A percentile compares a stretch with the other conserved stretches of the same genome.
Conservation (phyloP, 371 early-diverging fungal genomes). For the Coemansia sp. region DNA sequence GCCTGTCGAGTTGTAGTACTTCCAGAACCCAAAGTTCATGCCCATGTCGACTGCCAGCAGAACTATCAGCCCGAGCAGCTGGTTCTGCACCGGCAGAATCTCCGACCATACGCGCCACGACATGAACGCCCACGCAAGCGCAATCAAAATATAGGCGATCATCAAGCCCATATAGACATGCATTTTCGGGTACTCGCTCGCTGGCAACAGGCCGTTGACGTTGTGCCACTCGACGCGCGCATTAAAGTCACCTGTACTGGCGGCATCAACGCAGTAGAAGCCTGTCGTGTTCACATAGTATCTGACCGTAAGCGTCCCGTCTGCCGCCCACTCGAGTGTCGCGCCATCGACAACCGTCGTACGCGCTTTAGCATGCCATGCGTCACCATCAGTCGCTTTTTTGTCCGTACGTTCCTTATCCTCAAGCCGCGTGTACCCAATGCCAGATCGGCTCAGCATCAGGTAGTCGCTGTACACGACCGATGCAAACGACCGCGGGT, state of each 20-base stretch:
- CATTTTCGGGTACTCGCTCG: conserved; percentile 82
- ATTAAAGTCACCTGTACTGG: conserved; percentile 52
- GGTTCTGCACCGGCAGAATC: conserved; percentile 87
- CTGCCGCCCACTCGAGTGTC: conserved; percentile 34
- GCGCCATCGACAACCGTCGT: conserved; percentile 30
- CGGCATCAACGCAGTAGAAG: conserved; percentile 53
- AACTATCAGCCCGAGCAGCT: conserved; percentile 80
- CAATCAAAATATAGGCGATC: conserved; percentile 71
- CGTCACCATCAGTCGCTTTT: conserved; percentile 12
- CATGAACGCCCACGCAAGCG: conserved; percentile 72
- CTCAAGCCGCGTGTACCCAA: conserved; percentile 46
- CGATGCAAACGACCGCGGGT: conserved; percentile 33
- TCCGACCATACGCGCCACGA: conserved; percentile 82
- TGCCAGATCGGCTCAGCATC: conserved; percentile 33
- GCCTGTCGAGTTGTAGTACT: conserved; percentile 71
- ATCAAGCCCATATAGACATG: conserved; percentile 72
- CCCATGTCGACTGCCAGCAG: conserved; percentile 84
- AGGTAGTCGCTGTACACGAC: conserved; percentile 47
- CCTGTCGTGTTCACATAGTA: conserved; percentile 51
- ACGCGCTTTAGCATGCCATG: conserved; percentile 32
- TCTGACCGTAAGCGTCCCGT: conserved; percentile 36
- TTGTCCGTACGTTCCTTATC: conserved; percentile 21
- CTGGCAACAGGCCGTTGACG: conserved; percentile 83
- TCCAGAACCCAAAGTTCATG: conserved; percentile 84
- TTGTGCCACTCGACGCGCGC: conserved; percentile 71